Evolutionary conservation across 768 basidiomycete species (phyloP).

Genomic region (Amanita thiersii): DNA sequence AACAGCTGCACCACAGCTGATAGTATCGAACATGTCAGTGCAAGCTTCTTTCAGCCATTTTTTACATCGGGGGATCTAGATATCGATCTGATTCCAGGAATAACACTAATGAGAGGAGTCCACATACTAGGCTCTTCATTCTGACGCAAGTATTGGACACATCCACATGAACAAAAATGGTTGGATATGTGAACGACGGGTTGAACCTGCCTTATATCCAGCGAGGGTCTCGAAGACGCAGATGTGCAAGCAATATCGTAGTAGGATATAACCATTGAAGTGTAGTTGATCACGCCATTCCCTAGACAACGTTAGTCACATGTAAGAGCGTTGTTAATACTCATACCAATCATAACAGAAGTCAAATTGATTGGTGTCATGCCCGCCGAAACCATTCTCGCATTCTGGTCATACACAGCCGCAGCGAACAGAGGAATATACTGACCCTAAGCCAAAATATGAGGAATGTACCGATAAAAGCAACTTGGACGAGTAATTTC

Average conservation of each 20-base stretch:
- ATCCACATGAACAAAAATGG: slow-evolving; percentile 23
- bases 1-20: slow-evolving; percentile 56
- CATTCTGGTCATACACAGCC: slow-evolving; percentile 70
- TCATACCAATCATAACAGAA: slow-evolving; percentile 63
- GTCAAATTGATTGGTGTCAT: slow-evolving; percentile 55
- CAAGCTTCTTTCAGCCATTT: slow-evolving; percentile 48
- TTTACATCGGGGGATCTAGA: slow-evolving; percentile 57
- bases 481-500: slow-evolving; percentile 12
- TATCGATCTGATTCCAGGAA: neutral
- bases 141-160: slow-evolving; percentile 39
- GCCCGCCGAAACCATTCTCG: slow-evolving; percentile 39
- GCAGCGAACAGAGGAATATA: slow-evolving; percentile 72
- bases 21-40: slow-evolving; percentile 54
- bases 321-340: neutral
- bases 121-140: slow-evolving; percentile 50
- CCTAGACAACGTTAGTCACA: slow-evolving; percentile 23
- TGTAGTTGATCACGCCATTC: slow-evolving; percentile 55
- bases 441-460: slow-evolving; percentile 36
- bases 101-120: neutral
- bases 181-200: slow-evolving; percentile 20
- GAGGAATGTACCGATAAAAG: neutral
- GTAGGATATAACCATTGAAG: slow-evolving; percentile 31
- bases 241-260: slow-evolving; percentile 49
- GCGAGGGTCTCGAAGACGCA: slow-evolving; percentile 37
- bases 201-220: slow-evolving; percentile 37